Percentiles rank a stretch among this genome's conserved stretches.
phyloP scores from a whole-genome alignment of 306 rosid genomes.

The Pterocarpus macrocarpus region DNA sequence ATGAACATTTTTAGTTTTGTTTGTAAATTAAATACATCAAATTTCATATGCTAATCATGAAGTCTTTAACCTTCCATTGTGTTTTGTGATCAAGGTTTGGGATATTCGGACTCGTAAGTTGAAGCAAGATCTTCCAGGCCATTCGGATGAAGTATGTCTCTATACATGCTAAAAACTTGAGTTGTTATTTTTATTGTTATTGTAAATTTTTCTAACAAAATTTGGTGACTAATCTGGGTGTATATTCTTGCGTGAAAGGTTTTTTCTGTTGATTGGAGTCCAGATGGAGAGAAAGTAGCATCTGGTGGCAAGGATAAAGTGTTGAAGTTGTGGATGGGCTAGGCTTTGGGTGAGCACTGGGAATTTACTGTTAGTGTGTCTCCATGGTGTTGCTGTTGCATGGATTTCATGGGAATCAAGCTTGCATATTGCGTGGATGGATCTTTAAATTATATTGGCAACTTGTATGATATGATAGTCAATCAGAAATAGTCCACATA shows the following conservation, averaged over 20 bases:
- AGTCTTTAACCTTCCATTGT: constrained; percentile 8
- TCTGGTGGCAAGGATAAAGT: constrained; percentile 98
- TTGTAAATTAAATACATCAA: neutral
- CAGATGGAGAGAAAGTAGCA: constrained; percentile 96
- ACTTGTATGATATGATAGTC: constrained; percentile 20
- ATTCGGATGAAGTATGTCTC: constrained; percentile 82
- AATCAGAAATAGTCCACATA: neutral
- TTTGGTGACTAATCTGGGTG: constrained; percentile 30
- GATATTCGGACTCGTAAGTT: constrained; percentile 80
- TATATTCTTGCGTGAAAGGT: constrained; percentile 61
- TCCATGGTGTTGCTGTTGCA: constrained; percentile 19
- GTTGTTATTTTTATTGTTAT: neutral
- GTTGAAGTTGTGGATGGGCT: constrained; percentile 98
- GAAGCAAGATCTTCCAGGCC: constrained; percentile 99
- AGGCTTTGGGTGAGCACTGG: constrained; percentile 31
- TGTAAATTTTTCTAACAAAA: neutral
- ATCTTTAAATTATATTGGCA: constrained; percentile 27
- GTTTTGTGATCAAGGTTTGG: constrained; percentile 74
- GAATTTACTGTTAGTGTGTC: neutral
- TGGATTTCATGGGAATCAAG: constrained; percentile 40
- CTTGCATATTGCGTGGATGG: constrained; percentile 17
- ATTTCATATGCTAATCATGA: constrained; percentile 28
- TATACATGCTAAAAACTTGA: constrained; percentile 12
- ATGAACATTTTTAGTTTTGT: constrained; percentile 16
- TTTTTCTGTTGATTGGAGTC: constrained; percentile 96